Conservation (phyloP, 2,329 filamentous ascomycete species). For the Nigrospora sphaerica region DNA sequence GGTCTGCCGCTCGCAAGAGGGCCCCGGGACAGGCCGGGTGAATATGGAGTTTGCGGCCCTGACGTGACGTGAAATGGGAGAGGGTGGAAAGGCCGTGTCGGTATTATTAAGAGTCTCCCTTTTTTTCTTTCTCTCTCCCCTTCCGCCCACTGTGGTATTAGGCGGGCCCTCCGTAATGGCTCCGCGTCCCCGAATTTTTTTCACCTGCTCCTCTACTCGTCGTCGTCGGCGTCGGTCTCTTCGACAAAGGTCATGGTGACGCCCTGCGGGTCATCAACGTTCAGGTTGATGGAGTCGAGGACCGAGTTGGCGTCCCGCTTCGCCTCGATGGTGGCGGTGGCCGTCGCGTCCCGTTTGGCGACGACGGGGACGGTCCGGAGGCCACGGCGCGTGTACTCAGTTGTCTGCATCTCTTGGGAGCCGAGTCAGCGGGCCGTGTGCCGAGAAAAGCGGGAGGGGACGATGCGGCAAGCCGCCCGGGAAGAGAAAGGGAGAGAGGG, state of each 20-base stretch:
- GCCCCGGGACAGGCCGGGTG: too few species aligned
- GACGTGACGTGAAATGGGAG: too few species aligned
- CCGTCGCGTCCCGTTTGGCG: conserved; percentile 9
- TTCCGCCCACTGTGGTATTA: too few species aligned
- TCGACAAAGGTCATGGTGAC: conserved; percentile 40
- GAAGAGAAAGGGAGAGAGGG: neutral
- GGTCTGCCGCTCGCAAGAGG: too few species aligned
- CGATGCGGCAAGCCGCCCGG: too few species aligned
- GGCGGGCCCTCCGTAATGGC: too few species aligned
- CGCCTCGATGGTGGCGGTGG: conserved; percentile 3
- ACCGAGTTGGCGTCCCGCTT: conserved; percentile 18
- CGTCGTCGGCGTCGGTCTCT: conserved; percentile 23
- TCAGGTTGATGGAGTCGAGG: conserved; percentile 36
- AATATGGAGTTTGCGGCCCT: too few species aligned
- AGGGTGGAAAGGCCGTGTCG: too few species aligned
- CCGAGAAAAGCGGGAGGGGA: neutral
- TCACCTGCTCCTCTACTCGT: conserved; percentile 5
- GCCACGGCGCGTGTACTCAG: conserved; percentile 15
- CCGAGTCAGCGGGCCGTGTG: conserved; percentile 12
- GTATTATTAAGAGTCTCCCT: too few species aligned
- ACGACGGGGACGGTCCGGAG: conserved; percentile 13
- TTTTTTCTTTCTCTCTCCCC: too few species aligned
- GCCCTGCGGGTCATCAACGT: conserved; percentile 34
- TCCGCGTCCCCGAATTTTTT: too few species aligned
- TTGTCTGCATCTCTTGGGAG: conserved; percentile 17